A percentile compares a stretch with the other conserved stretches of the same genome.
phyloP scores from a whole-genome alignment of 441 rosid genomes.

The Flueggea neowawraea region DNA sequence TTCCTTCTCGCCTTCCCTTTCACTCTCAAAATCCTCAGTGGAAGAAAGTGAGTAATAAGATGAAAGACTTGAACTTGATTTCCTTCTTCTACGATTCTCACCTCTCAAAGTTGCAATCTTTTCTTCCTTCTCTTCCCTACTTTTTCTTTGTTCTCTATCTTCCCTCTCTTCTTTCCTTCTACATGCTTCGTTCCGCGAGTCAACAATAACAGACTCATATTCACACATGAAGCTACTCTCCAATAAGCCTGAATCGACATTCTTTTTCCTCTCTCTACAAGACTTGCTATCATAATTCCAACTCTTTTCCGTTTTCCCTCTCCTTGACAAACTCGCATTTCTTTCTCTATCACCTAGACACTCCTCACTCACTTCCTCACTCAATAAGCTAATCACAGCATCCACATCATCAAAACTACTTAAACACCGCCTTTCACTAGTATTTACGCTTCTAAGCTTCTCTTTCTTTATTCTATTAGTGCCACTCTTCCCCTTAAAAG shows the following conservation, averaged over 20 bases:
- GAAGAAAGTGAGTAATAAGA: slow-evolving; percentile 79
- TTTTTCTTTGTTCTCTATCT: not conserved
- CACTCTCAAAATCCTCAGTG: slow-evolving; percentile 54
- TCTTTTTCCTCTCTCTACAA: slow-evolving; percentile 23
- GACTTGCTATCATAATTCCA: slow-evolving; percentile 22
- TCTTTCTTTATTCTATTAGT: slow-evolving; percentile 35
- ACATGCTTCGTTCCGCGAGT: slow-evolving; percentile 24
- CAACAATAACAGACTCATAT: slow-evolving; percentile 17
- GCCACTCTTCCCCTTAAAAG: slow-evolving; percentile 23
- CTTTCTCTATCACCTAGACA: slow-evolving; percentile 28
- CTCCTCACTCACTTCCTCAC: too few species aligned
- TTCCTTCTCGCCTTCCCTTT: slow-evolving; percentile 40
- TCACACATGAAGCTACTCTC: slow-evolving; percentile 31
- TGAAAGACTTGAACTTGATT: slow-evolving; percentile 61
- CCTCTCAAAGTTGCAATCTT: slow-evolving; percentile 19
- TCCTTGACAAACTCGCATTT: slow-evolving; percentile 29
- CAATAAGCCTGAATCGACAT: slow-evolving; percentile 21
- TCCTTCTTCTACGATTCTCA: slow-evolving; percentile 33
- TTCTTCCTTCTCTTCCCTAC: slow-evolving; percentile 15
- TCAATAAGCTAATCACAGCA: slow-evolving; percentile 70
- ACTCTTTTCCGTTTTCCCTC: slow-evolving; percentile 36
- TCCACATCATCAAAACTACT: slow-evolving; percentile 52
- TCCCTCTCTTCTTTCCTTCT: slow-evolving; percentile 31
- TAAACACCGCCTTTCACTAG: slow-evolving; percentile 25
- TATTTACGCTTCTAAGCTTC: slow-evolving; percentile 30